These are phyloP conservation scores for Sphaerulina vaccinii DNA, from an alignment of 2,329 filamentous ascomycete species.

Conservation along the genomic window DNA sequence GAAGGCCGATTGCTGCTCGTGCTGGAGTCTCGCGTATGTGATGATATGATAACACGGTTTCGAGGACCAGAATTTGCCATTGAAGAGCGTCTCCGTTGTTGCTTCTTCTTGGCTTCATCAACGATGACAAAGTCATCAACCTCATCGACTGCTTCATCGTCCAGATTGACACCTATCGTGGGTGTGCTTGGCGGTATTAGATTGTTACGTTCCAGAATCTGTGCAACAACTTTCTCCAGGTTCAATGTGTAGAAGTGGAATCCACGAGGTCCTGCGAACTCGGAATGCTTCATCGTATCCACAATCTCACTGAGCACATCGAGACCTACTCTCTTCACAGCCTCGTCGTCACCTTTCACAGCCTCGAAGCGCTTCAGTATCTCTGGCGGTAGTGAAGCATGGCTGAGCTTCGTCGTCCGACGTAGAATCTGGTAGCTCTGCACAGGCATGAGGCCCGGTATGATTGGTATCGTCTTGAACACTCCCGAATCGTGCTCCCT, in stretches of 20 bases:
- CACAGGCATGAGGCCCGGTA: slow-evolving; percentile 95
- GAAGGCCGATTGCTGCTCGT: slow-evolving; percentile 50
- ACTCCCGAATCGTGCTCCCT: slow-evolving; percentile 77
- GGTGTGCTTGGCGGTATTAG: slow-evolving; percentile 64
- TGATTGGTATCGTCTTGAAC: slow-evolving; percentile 84
- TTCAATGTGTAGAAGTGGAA: slow-evolving; percentile 99
- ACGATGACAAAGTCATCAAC: slow-evolving; percentile 43
- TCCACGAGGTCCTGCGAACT: slow-evolving; percentile 61
- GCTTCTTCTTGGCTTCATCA: slow-evolving; percentile 48
- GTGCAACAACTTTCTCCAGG: slow-evolving; percentile 90
- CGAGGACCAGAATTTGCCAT: slow-evolving; percentile 80
- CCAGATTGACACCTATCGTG: slow-evolving; percentile 41
- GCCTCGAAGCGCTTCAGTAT: slow-evolving; percentile 69
- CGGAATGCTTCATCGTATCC: slow-evolving; percentile 68
- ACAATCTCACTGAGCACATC: slow-evolving; percentile 84
- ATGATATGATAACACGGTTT: slow-evolving; percentile 76
- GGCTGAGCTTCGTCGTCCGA: slow-evolving; percentile 89
- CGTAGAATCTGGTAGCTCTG: slow-evolving; percentile 96
- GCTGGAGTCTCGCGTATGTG: slow-evolving; percentile 55
- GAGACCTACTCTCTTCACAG: slow-evolving; percentile 75
- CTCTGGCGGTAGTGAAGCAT: slow-evolving; percentile 73
- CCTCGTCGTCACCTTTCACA: slow-evolving; percentile 76
- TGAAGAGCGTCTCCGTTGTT: slow-evolving; percentile 62
- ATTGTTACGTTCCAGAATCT: slow-evolving; percentile 82
- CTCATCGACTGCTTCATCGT: slow-evolving; percentile 38